Evolutionary conservation across 352 stramenopile species (phyloP), one percentile per base, ranked within the genome.

Genomic region (Pythium coloratum): DNA sequence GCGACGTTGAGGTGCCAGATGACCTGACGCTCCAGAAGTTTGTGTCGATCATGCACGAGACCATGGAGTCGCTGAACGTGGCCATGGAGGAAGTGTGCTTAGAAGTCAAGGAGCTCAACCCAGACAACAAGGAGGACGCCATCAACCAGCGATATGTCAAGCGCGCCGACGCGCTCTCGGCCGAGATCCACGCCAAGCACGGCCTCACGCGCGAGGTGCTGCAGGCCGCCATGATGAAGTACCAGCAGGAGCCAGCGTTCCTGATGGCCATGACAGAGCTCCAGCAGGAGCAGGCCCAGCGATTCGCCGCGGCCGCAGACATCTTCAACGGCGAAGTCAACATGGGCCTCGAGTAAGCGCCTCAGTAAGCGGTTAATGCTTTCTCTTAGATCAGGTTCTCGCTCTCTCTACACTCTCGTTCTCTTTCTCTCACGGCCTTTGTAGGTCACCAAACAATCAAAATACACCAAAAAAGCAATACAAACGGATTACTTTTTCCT

Each of bases 121-220:
- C 84, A 24, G 85, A 93, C 59, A 92, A 95, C 81, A 95, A 95
- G 80, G 87, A 95, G 67, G 87, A 95, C 55, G 85, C 82, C 30
- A 95, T 95, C 72, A 95, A 95, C 76, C 84, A 95, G 78, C 79
- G 81, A 87, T 95, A 95, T 83, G 86, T 95, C 61, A 92, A 94
- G 80, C 86, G 85, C 66, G 87, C 87, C 51, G 87, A 95, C 69
- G 86, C 85, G 46, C 75, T 94, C 40, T 94, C 85, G 62, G 76
- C 84, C 32, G 83, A 95, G 69, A 95, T 95, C 73, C 87, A 95
- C 75, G 85, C 86, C 66, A 89, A 95, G 78, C 85, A 95, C 71
- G 87, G 87, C 8, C 82, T 95, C 61, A 93, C 87, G 72, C 84
- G 86, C 56, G 87, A 95, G 66, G 85, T 95, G 59, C 73, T 95